These are phyloP conservation scores for Neoboletus brunneissimus DNA, from an alignment of 768 basidiomycete species.

Conservation along the genomic window DNA sequence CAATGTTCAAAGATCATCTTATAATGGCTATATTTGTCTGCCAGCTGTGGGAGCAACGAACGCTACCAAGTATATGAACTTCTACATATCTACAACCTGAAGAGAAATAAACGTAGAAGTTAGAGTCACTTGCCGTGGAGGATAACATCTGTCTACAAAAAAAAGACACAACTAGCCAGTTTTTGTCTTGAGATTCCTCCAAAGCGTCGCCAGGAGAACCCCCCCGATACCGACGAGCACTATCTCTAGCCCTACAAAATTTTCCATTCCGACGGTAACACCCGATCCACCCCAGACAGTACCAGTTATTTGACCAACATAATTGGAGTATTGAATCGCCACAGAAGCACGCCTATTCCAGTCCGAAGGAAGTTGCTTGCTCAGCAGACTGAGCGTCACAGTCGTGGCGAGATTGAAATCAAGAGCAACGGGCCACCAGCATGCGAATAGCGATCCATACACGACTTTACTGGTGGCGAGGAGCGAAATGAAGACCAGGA, in stretches of 20 bases:
- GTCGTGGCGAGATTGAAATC: slow-evolving; percentile 75
- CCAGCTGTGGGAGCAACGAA: not conserved
- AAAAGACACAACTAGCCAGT: slow-evolving; percentile 40
- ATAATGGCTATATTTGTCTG: not conserved
- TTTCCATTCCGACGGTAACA: slow-evolving; percentile 50
- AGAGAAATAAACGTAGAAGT: too few species aligned
- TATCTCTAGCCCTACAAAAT: slow-evolving; percentile 58
- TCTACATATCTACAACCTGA: not conserved
- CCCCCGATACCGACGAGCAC: slow-evolving; percentile 57
- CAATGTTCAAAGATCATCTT: not conserved
- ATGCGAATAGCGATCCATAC: slow-evolving; percentile 46
- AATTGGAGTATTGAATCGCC: slow-evolving; percentile 69
- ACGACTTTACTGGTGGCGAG: slow-evolving; percentile 39
- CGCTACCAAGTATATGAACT: not conserved
- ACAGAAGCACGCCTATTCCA: slow-evolving; percentile 57
- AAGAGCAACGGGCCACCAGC: slow-evolving; percentile 53
- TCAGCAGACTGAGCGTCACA: slow-evolving; percentile 61
- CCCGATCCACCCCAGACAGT: slow-evolving; percentile 70
- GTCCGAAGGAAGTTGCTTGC: slow-evolving; percentile 62
- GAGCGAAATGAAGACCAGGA: slow-evolving; percentile 50
- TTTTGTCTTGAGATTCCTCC: slow-evolving; percentile 65
- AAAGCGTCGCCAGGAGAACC: slow-evolving; percentile 51
- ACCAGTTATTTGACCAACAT: slow-evolving; percentile 59
- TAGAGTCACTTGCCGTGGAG: not conserved
- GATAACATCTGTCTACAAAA: not conserved